Percentiles rank a stretch among this genome's conserved stretches.
Evolutionary conservation across 805 yeast species (phyloP).

Genomic region (Maudiozyma pseudohumilis): DNA sequence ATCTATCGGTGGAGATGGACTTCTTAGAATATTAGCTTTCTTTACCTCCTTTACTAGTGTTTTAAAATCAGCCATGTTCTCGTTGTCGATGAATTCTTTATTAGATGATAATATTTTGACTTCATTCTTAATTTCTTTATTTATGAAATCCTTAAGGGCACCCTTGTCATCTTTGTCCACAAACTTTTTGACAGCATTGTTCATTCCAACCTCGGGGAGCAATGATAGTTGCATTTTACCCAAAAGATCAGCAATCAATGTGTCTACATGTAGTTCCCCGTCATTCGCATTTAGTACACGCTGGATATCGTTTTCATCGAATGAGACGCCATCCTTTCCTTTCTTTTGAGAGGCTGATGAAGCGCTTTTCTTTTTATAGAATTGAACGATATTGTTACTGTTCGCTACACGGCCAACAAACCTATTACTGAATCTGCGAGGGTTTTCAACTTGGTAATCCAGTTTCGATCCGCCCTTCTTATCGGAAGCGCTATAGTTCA

Average conservation of each 20-base stretch:
- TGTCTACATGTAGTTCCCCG: conserved; percentile 45
- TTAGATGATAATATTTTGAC: conserved; percentile 37
- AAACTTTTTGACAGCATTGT: conserved; percentile 58
- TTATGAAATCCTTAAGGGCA: conserved; percentile 55
- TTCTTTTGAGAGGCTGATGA: conserved; percentile 9
- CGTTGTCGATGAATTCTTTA: conserved; percentile 33
- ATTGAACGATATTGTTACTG: conserved; percentile 72
- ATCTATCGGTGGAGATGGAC: not conserved
- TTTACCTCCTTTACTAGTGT: conserved; percentile 36
- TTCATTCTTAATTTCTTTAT: conserved; percentile 44
- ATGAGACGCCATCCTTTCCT: conserved; percentile 2
- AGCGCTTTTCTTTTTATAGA: conserved; percentile 41
- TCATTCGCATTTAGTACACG: conserved; percentile 14
- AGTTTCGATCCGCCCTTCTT: conserved; percentile 12
- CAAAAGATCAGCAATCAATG: conserved; percentile 53
- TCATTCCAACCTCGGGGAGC: conserved; percentile 66
- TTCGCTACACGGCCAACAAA: conserved; percentile 91
- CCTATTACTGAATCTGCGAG: conserved; percentile 76
- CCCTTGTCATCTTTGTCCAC: conserved; percentile 77
- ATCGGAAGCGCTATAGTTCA: conserved; percentile 64
- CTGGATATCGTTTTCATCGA: conserved; percentile 11
- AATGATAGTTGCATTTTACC: conserved; percentile 54
- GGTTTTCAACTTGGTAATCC: conserved; percentile 85
- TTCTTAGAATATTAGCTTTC: conserved; percentile 18
- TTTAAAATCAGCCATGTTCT: conserved; percentile 35